Base-by-base conservation (phyloP, 2,329 filamentous ascomycete species). In the Rhynchosporium agropyri region DNA sequence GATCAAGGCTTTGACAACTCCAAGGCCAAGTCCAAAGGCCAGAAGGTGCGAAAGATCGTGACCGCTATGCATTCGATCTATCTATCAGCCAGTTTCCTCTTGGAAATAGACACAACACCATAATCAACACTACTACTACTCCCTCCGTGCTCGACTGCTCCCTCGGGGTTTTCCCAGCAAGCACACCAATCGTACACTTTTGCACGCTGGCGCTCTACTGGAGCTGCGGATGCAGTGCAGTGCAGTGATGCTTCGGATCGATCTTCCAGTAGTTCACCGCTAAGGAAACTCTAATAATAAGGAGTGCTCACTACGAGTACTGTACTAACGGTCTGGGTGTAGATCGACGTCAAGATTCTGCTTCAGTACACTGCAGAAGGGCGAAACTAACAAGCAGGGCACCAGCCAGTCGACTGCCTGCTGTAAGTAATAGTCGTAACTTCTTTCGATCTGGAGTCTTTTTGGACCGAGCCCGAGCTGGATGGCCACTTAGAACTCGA, bases 341-440 rank as follows among this genome's bases (percentile, higher is more conserved):
- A 60, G 65, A 66, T 66, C 65, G 61, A 63, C 65, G 62, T 66
- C 65, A 66, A 63, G 55, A 58, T 55, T 48, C 36, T 40, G 40
- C 54, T 45, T n/a, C 33, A 33, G 13, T 26, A 40, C 31, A 43
- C 12, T 58, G 57, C 31, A 58, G 40, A 33, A 26, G 33, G 8
- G 13, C 9, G 13, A 36, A 31, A 26, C n/a, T 46, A 46, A 5
- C 43, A 26, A 8, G 15, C n/a, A n/a, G 43, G 26, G 43, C n/a
- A 46, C 38, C 55, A 58, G 57, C 53, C 58, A 63, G 54, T 59
- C 62, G 57, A 56, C 59, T 38, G 65, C 5, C 33, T 36, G 5
- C 9, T 5, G 33, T 36, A 20, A 20, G 20, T 20, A 20, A 20
- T 20, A 20, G 33, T 10, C 36, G 61, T 31, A 42, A 42, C 55